These are phyloP conservation scores for Septoria linicola DNA, from an alignment of 2,329 filamentous ascomycete species.

Conservation along the genomic window DNA sequence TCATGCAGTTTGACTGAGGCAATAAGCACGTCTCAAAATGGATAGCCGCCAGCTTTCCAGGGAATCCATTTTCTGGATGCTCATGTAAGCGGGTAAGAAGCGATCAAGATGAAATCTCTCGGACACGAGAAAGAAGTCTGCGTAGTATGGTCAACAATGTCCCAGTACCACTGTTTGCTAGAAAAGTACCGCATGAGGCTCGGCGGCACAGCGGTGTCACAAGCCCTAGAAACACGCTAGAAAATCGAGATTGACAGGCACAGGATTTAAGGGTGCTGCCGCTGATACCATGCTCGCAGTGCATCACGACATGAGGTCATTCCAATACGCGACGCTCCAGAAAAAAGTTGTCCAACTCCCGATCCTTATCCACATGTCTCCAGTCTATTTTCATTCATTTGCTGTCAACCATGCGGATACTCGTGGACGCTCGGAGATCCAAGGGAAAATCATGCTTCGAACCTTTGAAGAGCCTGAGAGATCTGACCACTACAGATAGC, in stretches of 20 bases:
- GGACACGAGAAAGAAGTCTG: too few species aligned
- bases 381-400: constrained; percentile 3
- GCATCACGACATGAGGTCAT: background rate
- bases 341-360: background rate
- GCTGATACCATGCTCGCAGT: too few species aligned
- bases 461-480: background rate
- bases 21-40: too few species aligned
- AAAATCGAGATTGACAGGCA: background rate
- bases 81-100: too few species aligned
- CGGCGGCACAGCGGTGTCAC: background rate
- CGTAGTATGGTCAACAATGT: too few species aligned
- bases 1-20: too few species aligned
- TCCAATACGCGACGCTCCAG: background rate
- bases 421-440: too few species aligned
- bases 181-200: background rate
- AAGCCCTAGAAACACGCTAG: background rate
- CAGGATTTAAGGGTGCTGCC: background rate
- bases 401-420: background rate
- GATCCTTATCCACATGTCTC: background rate
- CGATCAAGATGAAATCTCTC: too few species aligned
- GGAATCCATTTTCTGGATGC: too few species aligned
- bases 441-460: too few species aligned
- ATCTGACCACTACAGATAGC: constrained; percentile 1
- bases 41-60: too few species aligned
- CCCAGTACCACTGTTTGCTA: too few species aligned